Conservation (phyloP, 2,329 filamentous ascomycete genomes). For the Aureobasidium sp. region DNA sequence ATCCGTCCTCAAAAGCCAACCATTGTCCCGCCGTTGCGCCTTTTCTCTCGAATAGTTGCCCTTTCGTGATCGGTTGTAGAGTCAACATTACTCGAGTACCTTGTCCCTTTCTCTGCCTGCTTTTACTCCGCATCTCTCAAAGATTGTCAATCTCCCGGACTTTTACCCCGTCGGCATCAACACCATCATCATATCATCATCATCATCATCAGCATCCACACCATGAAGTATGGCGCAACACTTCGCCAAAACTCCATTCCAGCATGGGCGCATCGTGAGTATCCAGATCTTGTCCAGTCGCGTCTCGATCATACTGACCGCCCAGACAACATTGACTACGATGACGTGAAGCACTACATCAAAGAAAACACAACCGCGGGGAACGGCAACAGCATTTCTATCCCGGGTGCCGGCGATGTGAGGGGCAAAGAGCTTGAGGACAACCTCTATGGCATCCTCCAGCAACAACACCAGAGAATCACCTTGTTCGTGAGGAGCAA, state of each 20-base stretch:
- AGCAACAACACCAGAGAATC: constrained; percentile 67
- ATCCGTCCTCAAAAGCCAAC: constrained; percentile 3
- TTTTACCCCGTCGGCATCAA: neutral
- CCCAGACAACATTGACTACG: constrained; percentile 81
- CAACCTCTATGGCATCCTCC: constrained; percentile 64
- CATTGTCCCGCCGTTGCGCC: constrained; percentile 12
- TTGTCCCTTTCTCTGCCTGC: neutral
- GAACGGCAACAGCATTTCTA: constrained; percentile 63
- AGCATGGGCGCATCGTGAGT: constrained; percentile 69
- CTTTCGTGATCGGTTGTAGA: neutral
- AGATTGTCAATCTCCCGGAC: neutral
- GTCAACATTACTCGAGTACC: neutral
- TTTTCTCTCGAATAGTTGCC: neutral
- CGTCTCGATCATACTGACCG: neutral
- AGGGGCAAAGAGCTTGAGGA: constrained; percentile 61
- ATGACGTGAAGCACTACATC: constrained; percentile 77
- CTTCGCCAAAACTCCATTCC: constrained; percentile 71
- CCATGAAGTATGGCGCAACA: constrained; percentile 71
- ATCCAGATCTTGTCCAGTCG: neutral
- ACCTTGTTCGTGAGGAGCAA: constrained; percentile 75
- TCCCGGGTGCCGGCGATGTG: constrained; percentile 58
- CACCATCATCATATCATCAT: neutral
- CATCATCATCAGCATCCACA: neutral
- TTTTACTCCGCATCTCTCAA: neutral
- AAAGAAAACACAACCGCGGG: constrained; percentile 69